These are phyloP conservation scores for Kwoniella sp. DNA, from an alignment of 768 basidiomycete genomes.

Conservation along the genomic window DNA sequence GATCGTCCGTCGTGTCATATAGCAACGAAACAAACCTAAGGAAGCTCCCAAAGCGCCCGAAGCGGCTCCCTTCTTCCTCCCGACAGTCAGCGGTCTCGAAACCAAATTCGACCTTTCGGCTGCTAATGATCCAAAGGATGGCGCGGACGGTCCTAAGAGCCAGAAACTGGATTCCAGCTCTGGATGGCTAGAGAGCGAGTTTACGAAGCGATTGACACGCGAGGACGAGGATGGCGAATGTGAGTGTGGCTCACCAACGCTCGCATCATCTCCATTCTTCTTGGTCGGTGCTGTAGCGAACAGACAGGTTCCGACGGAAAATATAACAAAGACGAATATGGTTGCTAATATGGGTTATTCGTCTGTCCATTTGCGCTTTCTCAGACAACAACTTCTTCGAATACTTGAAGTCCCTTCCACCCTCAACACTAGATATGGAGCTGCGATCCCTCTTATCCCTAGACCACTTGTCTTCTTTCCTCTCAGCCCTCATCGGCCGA, in stretches of 20 bases:
- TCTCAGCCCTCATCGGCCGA: conserved; percentile 71
- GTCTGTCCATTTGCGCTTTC: neutral
- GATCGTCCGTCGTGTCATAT: no score
- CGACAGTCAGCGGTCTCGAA: conserved; percentile 84
- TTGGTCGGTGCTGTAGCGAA: no score
- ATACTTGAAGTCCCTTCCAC: conserved; percentile 80
- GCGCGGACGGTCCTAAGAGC: conserved; percentile 48
- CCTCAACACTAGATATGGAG: conserved; percentile 88
- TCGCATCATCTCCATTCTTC: no score
- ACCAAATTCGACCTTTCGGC: conserved; percentile 68
- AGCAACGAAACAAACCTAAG: conserved; percentile 96
- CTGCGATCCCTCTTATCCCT: conserved; percentile 74
- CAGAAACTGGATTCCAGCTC: conserved; percentile 41
- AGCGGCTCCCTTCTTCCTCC: conserved; percentile 95
- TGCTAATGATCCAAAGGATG: conserved; percentile 12
- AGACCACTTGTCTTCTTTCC: conserved; percentile 67
- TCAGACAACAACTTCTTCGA: conserved; percentile 80
- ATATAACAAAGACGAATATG: no score
- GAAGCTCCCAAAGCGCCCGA: conserved; percentile 94
- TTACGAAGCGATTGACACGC: conserved; percentile 66
- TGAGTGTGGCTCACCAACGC: conserved; percentile 59
- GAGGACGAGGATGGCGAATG: conserved; percentile 68
- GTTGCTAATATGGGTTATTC: neutral
- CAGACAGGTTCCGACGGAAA: no score
- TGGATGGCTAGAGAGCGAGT: conserved; percentile 60